Conservation (phyloP, 192 early-diverging fungal genomes). For the Backusella circina region DNA sequence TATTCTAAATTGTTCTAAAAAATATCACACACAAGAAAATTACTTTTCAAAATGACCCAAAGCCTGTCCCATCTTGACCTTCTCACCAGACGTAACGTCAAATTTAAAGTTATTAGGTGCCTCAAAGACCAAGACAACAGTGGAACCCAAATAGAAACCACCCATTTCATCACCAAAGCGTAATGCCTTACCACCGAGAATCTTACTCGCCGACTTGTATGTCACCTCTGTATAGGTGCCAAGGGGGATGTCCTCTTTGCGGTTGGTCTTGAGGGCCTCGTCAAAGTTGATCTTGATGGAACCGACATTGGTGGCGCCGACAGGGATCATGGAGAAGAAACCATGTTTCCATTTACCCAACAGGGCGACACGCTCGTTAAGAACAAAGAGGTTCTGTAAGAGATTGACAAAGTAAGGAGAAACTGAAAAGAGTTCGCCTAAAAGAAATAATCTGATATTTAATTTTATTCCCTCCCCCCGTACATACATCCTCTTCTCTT, state of each 20-base stretch:
- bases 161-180: conserved; percentile 87
- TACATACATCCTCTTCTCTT: conserved; percentile 15
- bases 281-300: conserved; percentile 95
- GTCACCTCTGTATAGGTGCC: conserved; percentile 75
- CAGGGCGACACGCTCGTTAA: conserved; percentile 95
- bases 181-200: conserved; percentile 64
- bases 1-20: too few species aligned
- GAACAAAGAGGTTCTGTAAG: conserved; percentile 87
- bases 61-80: conserved; percentile 78
- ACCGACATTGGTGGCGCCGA: conserved; percentile 98
- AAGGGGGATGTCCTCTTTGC: conserved; percentile 51
- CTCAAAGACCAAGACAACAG: conserved; percentile 96
- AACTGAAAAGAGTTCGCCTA: conserved; percentile 92
- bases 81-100: conserved; percentile 62
- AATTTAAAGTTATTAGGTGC: conserved; percentile 85
- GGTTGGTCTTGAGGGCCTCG: conserved; percentile 68
- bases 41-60: conserved; percentile 50
- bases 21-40: too few species aligned
- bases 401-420: conserved; percentile 85
- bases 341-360: conserved; percentile 91
- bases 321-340: conserved; percentile 95
- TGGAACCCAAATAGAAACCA: conserved; percentile 93
- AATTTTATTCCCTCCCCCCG: neutral
- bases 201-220: conserved; percentile 60
- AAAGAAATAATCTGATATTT: neutral